Evolutionary conservation across 306 rosid species (phyloP), one percentile per base, ranked within the genome.

Genomic region (Gillenia trifoliata): DNA sequence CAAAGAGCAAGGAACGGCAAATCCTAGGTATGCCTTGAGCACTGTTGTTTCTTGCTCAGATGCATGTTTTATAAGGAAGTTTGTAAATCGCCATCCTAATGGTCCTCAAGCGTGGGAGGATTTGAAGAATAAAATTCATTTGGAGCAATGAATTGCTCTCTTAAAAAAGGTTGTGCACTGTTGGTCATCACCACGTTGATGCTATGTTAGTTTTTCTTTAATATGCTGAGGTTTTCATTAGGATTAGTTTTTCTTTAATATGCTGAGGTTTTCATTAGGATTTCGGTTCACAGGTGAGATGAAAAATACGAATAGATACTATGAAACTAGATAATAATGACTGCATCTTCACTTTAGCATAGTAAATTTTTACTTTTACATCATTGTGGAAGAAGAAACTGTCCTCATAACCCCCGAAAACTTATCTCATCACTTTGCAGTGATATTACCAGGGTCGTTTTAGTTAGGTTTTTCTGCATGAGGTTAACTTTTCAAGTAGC

Each of bases 31-130:
- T 75, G 82, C 88, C 59, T 72, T 89, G 83, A 84, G 95, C 82
- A 87, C 90, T 66, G 8, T 87, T 73, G 45, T 89, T 76, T 78
- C 89, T 1, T 84, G 85, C 79, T 30, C 86, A 6, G 92, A 87
- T 9, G 67, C 70, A 41, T 0, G 23, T 16, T 89, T 89, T 71
- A 6, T 78, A 45, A 56, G 64, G 26, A 73, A 70, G 69, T 87
- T 71, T 81, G 87, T 87, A 20, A 82, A 79, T 68, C 82, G 52
- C 6, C 88, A 85, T 82, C 86, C 89, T 19, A 57, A 50, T 70
- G 92, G 95, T 74, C 77, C 73, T 75, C 67, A 78, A 64, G 85
- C 77, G 70, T 89, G 92, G 95, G 74, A 82, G 70, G 78, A 85
- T 72, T 79, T 89, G 75, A 83, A 85, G 81, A 45, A 73, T 64